Evolutionary conservation across 2,329 filamentous ascomycete genomes (phyloP), one percentile per base, ranked within the genome.

Genomic region (Fusarium abutilonis): DNA sequence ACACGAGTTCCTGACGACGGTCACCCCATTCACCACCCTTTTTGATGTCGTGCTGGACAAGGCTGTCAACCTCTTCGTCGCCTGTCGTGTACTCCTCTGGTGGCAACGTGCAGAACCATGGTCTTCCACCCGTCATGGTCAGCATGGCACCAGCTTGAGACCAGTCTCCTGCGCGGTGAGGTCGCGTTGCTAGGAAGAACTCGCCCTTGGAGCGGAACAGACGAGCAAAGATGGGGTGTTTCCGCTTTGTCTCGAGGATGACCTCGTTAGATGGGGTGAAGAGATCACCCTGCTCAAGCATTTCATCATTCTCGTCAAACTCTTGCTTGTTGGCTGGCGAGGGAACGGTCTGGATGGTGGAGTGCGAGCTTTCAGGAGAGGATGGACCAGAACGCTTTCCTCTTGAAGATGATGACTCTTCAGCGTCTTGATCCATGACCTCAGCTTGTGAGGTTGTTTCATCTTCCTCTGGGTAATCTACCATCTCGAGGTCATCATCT

Each of bases 1-100:
- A 89, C 3, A 92, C 89, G 7, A 92, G 72, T 72, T 92, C 89
- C 70, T 92, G 89, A 3, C 89, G 79, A 1, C 89, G 80, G 64
- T 92, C 89, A 1, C 87, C 89, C 87, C 88, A 91, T 56, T 85
- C 80, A 0, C 83, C 84, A 6, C 82, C 82, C 23, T 82, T 80
- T 7, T 76, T 69, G 19, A 85, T 79, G 63, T 85, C 82, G 52
- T 82, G 78, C 38, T 75, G 68, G 11, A 84, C 79, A 0, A 83
- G 80, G 7, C 76, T 76, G 31, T 84, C 77, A 0, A 83, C 79
- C n/a, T 79, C 73, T 0, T 74, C 71, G 49, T 85, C 77, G 44
- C 82, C 76, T 0, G 83, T 83, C 3, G 56, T 77, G 70, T 82
- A 84, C 3, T 82, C 78, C 23, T 79, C 78, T 3, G 84, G 79